These are phyloP conservation scores for Corylus americana DNA, from an alignment of 306 rosid genomes.

Conservation along the genomic window DNA sequence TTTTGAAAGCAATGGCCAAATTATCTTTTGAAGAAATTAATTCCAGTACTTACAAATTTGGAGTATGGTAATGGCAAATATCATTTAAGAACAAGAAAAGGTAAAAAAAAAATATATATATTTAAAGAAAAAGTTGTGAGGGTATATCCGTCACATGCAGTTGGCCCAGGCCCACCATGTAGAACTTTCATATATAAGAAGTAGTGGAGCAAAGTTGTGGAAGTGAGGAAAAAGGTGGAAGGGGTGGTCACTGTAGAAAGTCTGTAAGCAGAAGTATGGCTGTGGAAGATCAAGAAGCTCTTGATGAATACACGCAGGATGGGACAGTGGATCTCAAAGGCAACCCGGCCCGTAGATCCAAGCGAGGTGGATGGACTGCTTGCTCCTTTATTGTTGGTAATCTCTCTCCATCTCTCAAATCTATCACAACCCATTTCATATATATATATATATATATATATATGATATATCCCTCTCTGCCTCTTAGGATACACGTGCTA, in stretches of 20 bases:
- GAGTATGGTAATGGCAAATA: too few species aligned
- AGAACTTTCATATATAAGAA: too few species aligned
- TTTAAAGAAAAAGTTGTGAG: too few species aligned
- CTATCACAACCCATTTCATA: neutral
- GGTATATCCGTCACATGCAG: too few species aligned
- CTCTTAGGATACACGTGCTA: neutral
- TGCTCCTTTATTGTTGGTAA: conserved; percentile 81
- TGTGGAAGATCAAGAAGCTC: conserved; percentile 50
- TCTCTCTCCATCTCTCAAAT: conserved; percentile 10
- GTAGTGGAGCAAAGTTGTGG: too few species aligned
- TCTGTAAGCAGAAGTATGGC: conserved; percentile 27
- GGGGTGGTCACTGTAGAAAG: neutral
- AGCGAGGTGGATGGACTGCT: conserved; percentile 83
- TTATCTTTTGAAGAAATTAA: too few species aligned
- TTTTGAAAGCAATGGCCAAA: too few species aligned
- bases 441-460: neutral
- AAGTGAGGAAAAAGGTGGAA: neutral
- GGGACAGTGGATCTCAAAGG: conserved; percentile 83
- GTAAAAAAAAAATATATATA: too few species aligned
- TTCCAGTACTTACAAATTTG: too few species aligned
- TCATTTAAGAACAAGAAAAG: too few species aligned
- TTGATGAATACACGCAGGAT: conserved; percentile 64
- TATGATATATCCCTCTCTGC: too few species aligned
- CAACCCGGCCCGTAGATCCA: conserved; percentile 68
- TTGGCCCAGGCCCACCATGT: too few species aligned